Evolutionary conservation across 108 stramenopile species (phyloP), one percentile per base, ranked within the genome.

Genomic region (Bacterosira constricta): DNA sequence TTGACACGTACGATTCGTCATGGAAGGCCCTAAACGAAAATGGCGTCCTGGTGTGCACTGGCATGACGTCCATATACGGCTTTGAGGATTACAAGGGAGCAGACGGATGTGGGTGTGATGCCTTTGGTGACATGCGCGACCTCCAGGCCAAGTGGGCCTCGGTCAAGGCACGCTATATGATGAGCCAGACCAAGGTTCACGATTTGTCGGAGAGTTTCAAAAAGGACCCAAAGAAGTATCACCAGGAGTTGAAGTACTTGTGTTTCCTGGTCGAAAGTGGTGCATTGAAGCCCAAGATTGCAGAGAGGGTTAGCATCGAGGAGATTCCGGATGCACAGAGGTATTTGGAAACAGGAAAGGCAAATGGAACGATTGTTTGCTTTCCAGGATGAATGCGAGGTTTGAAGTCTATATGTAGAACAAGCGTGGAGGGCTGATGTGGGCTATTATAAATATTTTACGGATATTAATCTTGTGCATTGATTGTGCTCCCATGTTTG

Each of bases 201-300:
- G 79, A 85, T 56, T 44, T 83, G 12, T 83, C 60, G 56, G 68
- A 81, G 7, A 77, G 82, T 27, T 71, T 66, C 30, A n/a, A 67
- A 25, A 30, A 54, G 7, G 66, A 85, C 32, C 79, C 75, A 17
- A 79, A 50, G n/a, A 39, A 25, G 20, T 76, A 60, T 21, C 47
- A 83, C 57, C 71, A 70, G 37, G 79, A 88, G 36, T 34, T 88
- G n/a, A 69, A 77, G 39, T 69, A 80, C 27, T 58, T 88, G 0
- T 81, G 85, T 36, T 77, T 81, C 21, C 63, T 85, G 23, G 54
- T 88, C 41, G 59, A 79, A 38, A 66, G 68, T 9, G 54, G 71
- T 10, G 46, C 77, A 37, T 75, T 88, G 32, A 83, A 81, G 35
- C 84, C 87, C 4, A 62, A 83, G 53, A 85, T 85, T 75, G 76